phyloP scores from a whole-genome alignment of 2,329 filamentous ascomycete species.

The Nemania serpens region DNA sequence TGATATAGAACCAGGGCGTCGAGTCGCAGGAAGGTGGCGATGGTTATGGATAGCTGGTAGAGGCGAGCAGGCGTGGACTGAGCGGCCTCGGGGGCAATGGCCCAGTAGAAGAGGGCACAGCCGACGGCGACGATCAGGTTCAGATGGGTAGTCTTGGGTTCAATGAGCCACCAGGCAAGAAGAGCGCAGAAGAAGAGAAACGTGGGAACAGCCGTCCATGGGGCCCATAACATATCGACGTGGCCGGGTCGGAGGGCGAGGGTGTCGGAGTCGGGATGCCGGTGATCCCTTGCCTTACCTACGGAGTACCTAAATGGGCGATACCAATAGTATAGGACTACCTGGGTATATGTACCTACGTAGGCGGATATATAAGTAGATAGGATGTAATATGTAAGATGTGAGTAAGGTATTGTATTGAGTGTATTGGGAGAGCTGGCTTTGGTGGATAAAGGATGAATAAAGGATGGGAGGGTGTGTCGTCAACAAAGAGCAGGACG shows the following conservation, averaged over 20 bases:
- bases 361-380: too few relatives aligned
- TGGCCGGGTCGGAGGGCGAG: conserved; percentile 35
- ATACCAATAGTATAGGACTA: too few relatives aligned
- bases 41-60: conserved; percentile 42
- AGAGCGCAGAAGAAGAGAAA: conserved; percentile 50
- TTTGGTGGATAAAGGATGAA: conserved; percentile 7
- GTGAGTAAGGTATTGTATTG: not conserved
- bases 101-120: conserved; percentile 48
- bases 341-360: too few relatives aligned
- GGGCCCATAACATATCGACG: conserved; percentile 56
- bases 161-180: conserved; percentile 51
- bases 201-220: conserved; percentile 52
- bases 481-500: conserved; percentile 15
- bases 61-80: conserved; percentile 44
- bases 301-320: too few relatives aligned
- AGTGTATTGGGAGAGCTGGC: not conserved
- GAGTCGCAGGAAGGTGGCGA: conserved; percentile 49
- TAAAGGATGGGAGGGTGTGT: conserved; percentile 1
- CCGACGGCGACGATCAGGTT: conserved; percentile 49
- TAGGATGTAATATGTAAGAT: too few relatives aligned
- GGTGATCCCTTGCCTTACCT: too few relatives aligned
- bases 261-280: too few relatives aligned
- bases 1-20: conserved; percentile 54
- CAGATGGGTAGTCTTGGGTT: conserved; percentile 49
- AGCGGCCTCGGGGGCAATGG: conserved; percentile 48